Base-by-base conservation (phyloP, 2,329 filamentous ascomycete species). In the Trichoderma koningiopsis region DNA sequence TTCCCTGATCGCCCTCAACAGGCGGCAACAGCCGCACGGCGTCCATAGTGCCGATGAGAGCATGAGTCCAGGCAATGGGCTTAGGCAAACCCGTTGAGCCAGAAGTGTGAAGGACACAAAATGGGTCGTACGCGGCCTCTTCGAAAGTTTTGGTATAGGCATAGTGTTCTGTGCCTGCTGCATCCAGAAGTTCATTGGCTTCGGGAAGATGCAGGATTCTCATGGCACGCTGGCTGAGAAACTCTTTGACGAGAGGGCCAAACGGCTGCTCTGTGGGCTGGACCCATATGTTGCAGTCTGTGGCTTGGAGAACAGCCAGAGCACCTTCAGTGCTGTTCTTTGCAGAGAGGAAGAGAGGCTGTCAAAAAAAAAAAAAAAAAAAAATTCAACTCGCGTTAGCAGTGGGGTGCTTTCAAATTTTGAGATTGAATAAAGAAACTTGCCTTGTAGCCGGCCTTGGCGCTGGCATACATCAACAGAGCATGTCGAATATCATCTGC, bases 81-180 rank as follows among this genome's bases (percentile, higher is more conserved):
- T 83, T 83, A 1, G 81, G 81, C 0, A 80, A 65, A 3, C 82
- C 81, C 3, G 82, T 83, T 1, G 79, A 78, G 2, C 82, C 82
- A 4, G 80, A 83, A 0, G 81, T 83, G 59, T 83, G 81, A 1
- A 82, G 63, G 29, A 80, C 75, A 29, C 79, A 75, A 7, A 82
- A 79, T 0, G 78, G 77, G 1, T 82, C 80, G 27, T 77, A 70
- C 0, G 71, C 71, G 5, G 77, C 79, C 3, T 76, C 71, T 2
- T 77, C 75, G 27, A 76, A 81, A 2, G 73, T 76, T 52, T 77
- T 79, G 5, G 70, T 72, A 64, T 79, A 82, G 0, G 68, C 70
- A 37, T 76, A 81, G 3, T 71, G 63, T 49, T 72, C 19, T 29
- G 52, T 55, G 13, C 24, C 27, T 55, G 24, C 52, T 22, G 56